Conservation (phyloP, 306 rosid genomes). For the Abrus precatorius region DNA sequence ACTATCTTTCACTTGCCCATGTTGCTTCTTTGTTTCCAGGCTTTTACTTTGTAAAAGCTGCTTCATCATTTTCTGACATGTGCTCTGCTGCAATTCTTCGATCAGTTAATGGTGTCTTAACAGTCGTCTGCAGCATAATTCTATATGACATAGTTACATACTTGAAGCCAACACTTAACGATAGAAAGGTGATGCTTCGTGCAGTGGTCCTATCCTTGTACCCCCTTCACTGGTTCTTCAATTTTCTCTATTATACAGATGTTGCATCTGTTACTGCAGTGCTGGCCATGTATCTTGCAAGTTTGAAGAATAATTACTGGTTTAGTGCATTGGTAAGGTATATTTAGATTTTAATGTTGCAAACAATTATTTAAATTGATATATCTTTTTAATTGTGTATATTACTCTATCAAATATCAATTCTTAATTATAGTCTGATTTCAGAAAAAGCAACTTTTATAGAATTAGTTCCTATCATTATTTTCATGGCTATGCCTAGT, state of each 20-base stretch:
- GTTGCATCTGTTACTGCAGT: slow-evolving; percentile 84
- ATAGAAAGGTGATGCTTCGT: slow-evolving; percentile 67
- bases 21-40: slow-evolving; percentile 92
- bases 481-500: slow-evolving; percentile 5
- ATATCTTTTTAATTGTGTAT: background rate
- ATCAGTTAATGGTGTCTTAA: slow-evolving; percentile 76
- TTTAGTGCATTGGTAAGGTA: slow-evolving; percentile 83
- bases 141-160: slow-evolving; percentile 71
- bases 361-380: slow-evolving; percentile 24
- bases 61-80: slow-evolving; percentile 65
- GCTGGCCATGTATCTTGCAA: slow-evolving; percentile 80
- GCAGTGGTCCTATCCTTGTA: slow-evolving; percentile 75
- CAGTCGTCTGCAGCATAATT: slow-evolving; percentile 71
- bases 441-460: background rate
- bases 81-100: slow-evolving; percentile 79
- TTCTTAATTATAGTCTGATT: background rate
- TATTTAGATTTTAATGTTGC: slow-evolving; percentile 27
- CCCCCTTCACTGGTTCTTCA: slow-evolving; percentile 95
- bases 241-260: slow-evolving; percentile 93
- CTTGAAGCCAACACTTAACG: slow-evolving; percentile 76
- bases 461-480: background rate
- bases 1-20: slow-evolving; percentile 94
- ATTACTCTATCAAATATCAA: background rate
- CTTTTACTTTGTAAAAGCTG: slow-evolving; percentile 51
- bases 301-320: slow-evolving; percentile 88